phyloP scores from a whole-genome alignment of 257 asterid species.

The Solanum pimpinellifolium region DNA sequence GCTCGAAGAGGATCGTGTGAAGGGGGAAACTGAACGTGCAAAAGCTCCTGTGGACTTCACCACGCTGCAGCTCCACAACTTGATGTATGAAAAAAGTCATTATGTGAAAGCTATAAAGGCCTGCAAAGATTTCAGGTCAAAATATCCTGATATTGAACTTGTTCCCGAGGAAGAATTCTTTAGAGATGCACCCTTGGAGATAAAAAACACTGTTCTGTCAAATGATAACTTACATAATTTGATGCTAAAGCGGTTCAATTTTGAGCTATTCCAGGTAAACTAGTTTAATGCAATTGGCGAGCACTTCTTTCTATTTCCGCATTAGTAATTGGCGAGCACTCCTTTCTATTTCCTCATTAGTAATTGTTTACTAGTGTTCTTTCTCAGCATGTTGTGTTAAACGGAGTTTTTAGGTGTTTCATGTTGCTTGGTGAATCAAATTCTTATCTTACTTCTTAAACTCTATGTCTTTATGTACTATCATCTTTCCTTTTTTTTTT shows the following conservation, averaged over 20 bases:
- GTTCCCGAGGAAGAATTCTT: slow-evolving; percentile 86
- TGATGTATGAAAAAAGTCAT: slow-evolving; percentile 95
- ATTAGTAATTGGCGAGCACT: neutral
- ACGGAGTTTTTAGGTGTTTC: neutral
- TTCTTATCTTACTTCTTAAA: neutral
- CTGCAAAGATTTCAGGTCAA: slow-evolving; percentile 93
- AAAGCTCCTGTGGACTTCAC: slow-evolving; percentile 84
- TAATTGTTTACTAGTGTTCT: neutral
- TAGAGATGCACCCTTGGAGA: slow-evolving; percentile 72
- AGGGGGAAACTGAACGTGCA: slow-evolving; percentile 83
- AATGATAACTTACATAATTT: slow-evolving; percentile 59
- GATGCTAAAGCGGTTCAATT: slow-evolving; percentile 91
- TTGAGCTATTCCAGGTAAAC: slow-evolving; percentile 79
- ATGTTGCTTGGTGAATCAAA: neutral
- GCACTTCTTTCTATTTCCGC: neutral
- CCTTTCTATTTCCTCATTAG: neutral
- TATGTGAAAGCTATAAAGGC: slow-evolving; percentile 92
- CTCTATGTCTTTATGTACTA: neutral
- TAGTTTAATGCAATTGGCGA: neutral
- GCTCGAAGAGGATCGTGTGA: slow-evolving; percentile 87
- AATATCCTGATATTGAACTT: slow-evolving; percentile 78
- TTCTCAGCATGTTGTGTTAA: neutral
- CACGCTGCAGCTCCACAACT: slow-evolving; percentile 87
- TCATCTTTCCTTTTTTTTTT: neutral
- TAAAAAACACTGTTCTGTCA: slow-evolving; percentile 52